Evolutionary conservation across 2,329 filamentous ascomycete species (phyloP), one percentile per base, ranked within the genome.

Genomic region (Harringtonia aguacate): DNA sequence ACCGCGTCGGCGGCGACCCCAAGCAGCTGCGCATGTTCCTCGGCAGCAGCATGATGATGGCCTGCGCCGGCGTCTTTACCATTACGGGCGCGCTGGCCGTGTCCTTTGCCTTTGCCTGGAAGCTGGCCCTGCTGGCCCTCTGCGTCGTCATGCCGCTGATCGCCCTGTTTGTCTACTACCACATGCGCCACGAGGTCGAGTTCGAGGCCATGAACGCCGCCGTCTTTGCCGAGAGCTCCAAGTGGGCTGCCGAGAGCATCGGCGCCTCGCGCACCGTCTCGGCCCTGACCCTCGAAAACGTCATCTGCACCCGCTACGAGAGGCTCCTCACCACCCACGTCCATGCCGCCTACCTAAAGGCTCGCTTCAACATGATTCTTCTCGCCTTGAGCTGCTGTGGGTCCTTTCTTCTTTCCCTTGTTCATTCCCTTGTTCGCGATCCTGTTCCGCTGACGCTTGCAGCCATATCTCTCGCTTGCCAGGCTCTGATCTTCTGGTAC

Each of bases 91-190:
- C 75, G 8, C 61, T 86, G 14, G 65, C 72, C 36, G 81, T 89
- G 41, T 71, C 81, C 1, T 87, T 86, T 53, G 66, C 72, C 4
- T 86, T 82, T 56, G 81, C 81, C 2, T 89, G 85, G 85, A 89
- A 87, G 57, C 67, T 90, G 9, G 77, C 80, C 0, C 62, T 87
- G 0, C 79, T 89, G 0, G 72, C 75, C 0, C 64, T 79, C 9
- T 82, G 77, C 52, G 75, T 83, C 9, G 72, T 73, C 7, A 59
- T 75, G 43, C 74, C 74, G 1, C 55, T 77, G 20, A 63, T 68
- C 36, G 50, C 77, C 4, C 44, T 58, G 6, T 65, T 69, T 0
- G 68, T 67, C 0, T 78, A 67, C 53, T 72, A 66, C 58, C 68
- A 73, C 2, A 61, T 77, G 50, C 68, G 63, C 48, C 75, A 75